A percentile compares a stretch with the other conserved stretches of the same genome.
Conservation (phyloP, 768 basidiomycete genomes). For the Suillus fuscotomentosus region DNA sequence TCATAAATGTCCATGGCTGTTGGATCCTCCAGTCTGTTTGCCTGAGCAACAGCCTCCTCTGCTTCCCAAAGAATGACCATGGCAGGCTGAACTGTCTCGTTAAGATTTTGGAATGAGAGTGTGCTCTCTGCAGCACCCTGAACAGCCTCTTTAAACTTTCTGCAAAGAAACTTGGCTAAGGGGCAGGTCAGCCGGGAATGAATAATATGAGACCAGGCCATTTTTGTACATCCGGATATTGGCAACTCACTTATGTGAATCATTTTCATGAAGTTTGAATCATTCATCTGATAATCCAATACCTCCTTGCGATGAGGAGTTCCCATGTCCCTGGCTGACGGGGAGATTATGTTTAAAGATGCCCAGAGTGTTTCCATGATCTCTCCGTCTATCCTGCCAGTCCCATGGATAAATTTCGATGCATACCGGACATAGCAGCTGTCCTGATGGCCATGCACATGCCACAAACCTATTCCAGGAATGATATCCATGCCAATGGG, state of each 20-base stretch:
- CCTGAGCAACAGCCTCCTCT: neutral
- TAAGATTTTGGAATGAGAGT: neutral
- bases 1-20: constrained; percentile 8
- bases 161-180: neutral
- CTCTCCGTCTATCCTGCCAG: too few relatives aligned
- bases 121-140: neutral
- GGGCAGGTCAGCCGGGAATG: too few relatives aligned
- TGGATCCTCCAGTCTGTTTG: neutral
- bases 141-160: constrained; percentile 1
- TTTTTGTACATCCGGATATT: too few relatives aligned
- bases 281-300: constrained; percentile 21
- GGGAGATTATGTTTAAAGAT: too few relatives aligned
- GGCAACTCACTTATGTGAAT: too few relatives aligned
- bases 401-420: too few relatives aligned
- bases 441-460: constrained; percentile 7
- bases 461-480: constrained; percentile 5
- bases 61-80: constrained; percentile 2
- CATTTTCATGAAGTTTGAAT: neutral
- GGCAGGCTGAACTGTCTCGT: neutral
- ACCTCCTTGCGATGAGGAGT: constrained; percentile 11
- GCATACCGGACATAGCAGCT: neutral
- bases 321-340: neutral
- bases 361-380: too few relatives aligned
- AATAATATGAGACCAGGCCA: too few relatives aligned
- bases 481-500: neutral